These are phyloP conservation scores for Tremella fuciformis DNA, from an alignment of 768 basidiomycete genomes.

Conservation along the genomic window DNA sequence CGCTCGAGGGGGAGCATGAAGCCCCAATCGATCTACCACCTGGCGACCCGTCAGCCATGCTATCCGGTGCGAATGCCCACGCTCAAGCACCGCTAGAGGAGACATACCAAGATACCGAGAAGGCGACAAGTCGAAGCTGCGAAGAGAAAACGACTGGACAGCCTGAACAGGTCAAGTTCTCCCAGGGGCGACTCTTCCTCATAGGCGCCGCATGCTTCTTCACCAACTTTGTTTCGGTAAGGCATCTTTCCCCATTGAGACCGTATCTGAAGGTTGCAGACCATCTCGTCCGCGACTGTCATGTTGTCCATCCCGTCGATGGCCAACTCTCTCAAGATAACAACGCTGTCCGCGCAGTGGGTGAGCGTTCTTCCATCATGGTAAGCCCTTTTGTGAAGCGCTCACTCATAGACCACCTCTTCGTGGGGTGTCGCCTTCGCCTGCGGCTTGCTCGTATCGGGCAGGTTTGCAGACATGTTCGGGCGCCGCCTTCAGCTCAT, in stretches of 20 bases:
- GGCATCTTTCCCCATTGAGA: neutral
- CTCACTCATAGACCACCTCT: neutral
- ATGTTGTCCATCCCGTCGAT: neutral
- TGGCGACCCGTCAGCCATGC: too few relatives aligned
- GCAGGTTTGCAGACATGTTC: constrained; percentile 51
- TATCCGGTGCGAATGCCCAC: too few relatives aligned
- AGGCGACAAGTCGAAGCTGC: too few relatives aligned
- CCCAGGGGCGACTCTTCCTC: neutral
- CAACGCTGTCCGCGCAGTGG: neutral
- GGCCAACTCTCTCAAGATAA: neutral
- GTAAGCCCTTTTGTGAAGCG: neutral
- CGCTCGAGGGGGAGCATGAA: too few relatives aligned
- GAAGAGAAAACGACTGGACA: too few relatives aligned
- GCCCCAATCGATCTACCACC: too few relatives aligned
- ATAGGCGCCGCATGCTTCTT: neutral
- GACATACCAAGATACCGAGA: too few relatives aligned
- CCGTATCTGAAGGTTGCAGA: neutral
- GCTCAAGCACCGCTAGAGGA: too few relatives aligned
- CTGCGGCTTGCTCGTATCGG: constrained; percentile 29
- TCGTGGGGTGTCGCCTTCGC: constrained; percentile 1
- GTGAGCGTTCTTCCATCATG: neutral
- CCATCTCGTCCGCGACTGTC: constrained; percentile 1
- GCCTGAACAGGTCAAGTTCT: constrained; percentile 1
- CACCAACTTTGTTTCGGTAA: neutral
- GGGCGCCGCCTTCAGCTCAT: constrained; percentile 69